phyloP scores from a whole-genome alignment of 1,139 yeast species.

The Entelexis paramagnoliae region DNA sequence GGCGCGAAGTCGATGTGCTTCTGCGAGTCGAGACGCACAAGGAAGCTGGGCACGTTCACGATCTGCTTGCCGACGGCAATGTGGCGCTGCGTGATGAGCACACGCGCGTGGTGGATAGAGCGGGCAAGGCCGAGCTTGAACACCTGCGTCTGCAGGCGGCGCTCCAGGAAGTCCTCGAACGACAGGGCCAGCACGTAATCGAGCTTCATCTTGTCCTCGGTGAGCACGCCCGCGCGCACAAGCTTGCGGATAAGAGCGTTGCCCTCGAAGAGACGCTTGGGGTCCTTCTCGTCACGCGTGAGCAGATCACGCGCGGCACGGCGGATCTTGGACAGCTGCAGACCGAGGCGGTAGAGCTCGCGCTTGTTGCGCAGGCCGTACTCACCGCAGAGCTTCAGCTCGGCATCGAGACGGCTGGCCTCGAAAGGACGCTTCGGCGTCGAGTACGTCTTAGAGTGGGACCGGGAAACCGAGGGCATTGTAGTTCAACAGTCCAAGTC shows the following conservation, averaged over 20 bases:
- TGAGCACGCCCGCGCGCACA: slow-evolving; percentile 96
- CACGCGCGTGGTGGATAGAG: slow-evolving; percentile 99
- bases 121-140: slow-evolving; percentile 99
- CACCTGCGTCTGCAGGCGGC: slow-evolving; percentile 99
- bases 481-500: slow-evolving; percentile 18
- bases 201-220: slow-evolving; percentile 99
- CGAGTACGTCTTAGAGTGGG: slow-evolving; percentile 98
- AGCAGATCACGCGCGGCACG: slow-evolving; percentile 99
- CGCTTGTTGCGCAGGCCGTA: slow-evolving; percentile 99
- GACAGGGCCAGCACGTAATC: slow-evolving; percentile 98
- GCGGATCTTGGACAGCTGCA: slow-evolving; percentile 98
- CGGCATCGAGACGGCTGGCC: slow-evolving; percentile 98
- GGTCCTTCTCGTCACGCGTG: slow-evolving; percentile 99
- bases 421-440: slow-evolving; percentile 99
- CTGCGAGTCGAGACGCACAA: slow-evolving; percentile 99
- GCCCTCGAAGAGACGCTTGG: slow-evolving; percentile 99
- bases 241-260: slow-evolving; percentile 95
- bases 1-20: slow-evolving; percentile 99
- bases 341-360: slow-evolving; percentile 97
- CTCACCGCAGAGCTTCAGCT: slow-evolving; percentile 98
- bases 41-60: slow-evolving; percentile 97
- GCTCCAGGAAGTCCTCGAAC: slow-evolving; percentile 98
- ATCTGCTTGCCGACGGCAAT: slow-evolving; percentile 99
- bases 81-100: slow-evolving; percentile 96
- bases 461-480: slow-evolving; percentile 54